Evolutionary conservation across 129 eudicot genomes (phyloP).

Genomic region (Lactuca sativa): DNA sequence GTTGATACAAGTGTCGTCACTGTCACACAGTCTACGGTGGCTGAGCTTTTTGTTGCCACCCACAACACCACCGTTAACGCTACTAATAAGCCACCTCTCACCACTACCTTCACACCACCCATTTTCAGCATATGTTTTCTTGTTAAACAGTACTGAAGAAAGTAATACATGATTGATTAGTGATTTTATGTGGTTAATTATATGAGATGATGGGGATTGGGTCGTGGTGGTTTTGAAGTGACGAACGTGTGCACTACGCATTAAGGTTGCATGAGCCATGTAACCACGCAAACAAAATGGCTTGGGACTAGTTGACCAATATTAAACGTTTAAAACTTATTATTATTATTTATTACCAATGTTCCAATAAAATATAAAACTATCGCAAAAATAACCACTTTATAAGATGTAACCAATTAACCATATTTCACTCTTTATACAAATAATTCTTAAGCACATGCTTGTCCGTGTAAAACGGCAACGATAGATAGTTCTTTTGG

Average conservation of each 20-base stretch:
- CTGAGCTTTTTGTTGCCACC: slow-evolving; percentile 22
- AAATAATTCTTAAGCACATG: too few relatives aligned
- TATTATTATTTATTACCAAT: too few relatives aligned
- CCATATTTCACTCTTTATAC: too few relatives aligned
- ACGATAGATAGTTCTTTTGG: too few relatives aligned
- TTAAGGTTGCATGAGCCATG: slow-evolving; percentile 27
- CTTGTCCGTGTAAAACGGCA: too few relatives aligned
- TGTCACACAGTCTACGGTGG: slow-evolving; percentile 35
- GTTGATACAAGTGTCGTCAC: slow-evolving; percentile 44
- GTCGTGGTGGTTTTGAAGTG: slow-evolving; percentile 30
- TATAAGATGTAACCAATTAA: too few relatives aligned
- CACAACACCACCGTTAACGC: slow-evolving; percentile 2
- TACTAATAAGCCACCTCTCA: slow-evolving; percentile 6
- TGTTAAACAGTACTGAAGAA: slow-evolving; percentile 1
- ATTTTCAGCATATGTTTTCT: not conserved
- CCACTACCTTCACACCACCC: slow-evolving; percentile 23
- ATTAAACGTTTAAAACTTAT: not conserved
- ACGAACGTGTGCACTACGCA: slow-evolving; percentile 39
- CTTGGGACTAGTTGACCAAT: not conserved
- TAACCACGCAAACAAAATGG: slow-evolving; percentile 18
- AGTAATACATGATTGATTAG: not conserved
- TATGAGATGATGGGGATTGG: slow-evolving; percentile 7
- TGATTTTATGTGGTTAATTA: not conserved
- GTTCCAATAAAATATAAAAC: too few relatives aligned
- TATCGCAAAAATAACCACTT: too few relatives aligned